A percentile compares a stretch with the other conserved stretches of the same genome.
phyloP scores from a whole-genome alignment of 2,329 filamentous ascomycete species.

The Aspergillaceae sp. region DNA sequence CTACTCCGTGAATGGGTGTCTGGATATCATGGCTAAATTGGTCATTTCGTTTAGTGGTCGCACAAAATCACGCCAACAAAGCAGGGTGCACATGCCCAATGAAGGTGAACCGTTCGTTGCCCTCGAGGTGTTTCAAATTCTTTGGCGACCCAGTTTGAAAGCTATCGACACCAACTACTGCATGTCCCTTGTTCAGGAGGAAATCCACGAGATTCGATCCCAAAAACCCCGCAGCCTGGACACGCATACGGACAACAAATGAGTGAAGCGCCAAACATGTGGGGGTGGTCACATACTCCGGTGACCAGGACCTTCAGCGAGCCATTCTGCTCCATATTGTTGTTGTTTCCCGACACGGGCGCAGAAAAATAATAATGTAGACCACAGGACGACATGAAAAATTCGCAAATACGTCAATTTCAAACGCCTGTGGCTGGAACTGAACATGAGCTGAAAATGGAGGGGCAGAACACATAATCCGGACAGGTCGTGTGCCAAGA shows the following conservation, averaged over 20 bases:
- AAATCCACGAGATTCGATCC: constrained; percentile 12
- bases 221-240: constrained; percentile 10
- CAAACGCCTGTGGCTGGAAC: too few species aligned
- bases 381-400: too few species aligned
- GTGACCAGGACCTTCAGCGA: not conserved
- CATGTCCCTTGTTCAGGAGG: constrained; percentile 7
- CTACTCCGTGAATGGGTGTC: constrained; percentile 1
- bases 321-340: not conserved
- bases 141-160: constrained; percentile 8
- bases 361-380: too few species aligned
- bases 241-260: not conserved
- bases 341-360: too few species aligned
- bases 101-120: constrained; percentile 5
- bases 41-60: not conserved
- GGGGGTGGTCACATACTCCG: not conserved
- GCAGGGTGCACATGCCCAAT: constrained; percentile 2
- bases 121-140: constrained; percentile 7
- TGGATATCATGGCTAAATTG: constrained; percentile 10
- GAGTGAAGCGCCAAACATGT: not conserved
- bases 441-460: too few species aligned
- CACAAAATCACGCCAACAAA: not conserved
- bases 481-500: too few species aligned
- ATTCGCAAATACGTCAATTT: too few species aligned
- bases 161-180: constrained; percentile 10
- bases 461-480: too few species aligned